These are phyloP conservation scores for Mucor mucedo DNA, from an alignment of 371 early-diverging fungal species.

Conservation along the genomic window DNA sequence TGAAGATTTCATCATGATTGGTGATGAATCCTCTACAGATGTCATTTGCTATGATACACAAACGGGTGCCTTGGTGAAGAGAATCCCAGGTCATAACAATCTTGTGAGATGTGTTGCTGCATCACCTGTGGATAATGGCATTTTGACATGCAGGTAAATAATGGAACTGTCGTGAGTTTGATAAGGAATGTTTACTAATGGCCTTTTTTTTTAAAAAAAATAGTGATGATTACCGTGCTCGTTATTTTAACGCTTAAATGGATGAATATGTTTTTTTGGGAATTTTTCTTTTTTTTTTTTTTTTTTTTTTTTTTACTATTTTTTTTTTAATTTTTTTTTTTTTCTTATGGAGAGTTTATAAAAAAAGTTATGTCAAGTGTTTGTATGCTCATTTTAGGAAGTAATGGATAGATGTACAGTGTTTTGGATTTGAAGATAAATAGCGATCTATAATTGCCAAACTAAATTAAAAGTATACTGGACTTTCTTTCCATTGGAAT, in stretches of 20 bases:
- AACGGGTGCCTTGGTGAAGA: slow-evolving; percentile 57
- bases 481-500: no score
- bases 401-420: no score
- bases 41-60: slow-evolving; percentile 72
- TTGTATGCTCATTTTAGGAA: no score
- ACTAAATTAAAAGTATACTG: no score
- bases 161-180: not conserved
- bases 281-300: no score
- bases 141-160: slow-evolving; percentile 56
- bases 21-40: slow-evolving; percentile 72
- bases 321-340: no score
- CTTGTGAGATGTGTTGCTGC: slow-evolving; percentile 50
- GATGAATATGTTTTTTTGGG: no score
- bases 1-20: slow-evolving; percentile 79
- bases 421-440: no score
- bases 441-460: no score
- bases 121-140: slow-evolving; percentile 53
- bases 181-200: not conserved
- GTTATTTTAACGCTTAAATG: slow-evolving; percentile 37
- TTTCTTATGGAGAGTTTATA: no score
- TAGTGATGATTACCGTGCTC: slow-evolving; percentile 58
- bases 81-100: slow-evolving; percentile 54
- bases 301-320: no score
- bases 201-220: not conserved
- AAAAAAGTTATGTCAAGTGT: no score